These are phyloP conservation scores for Carex kokanica DNA, from an alignment of 176 grass and related monocot species.

Conservation along the genomic window DNA sequence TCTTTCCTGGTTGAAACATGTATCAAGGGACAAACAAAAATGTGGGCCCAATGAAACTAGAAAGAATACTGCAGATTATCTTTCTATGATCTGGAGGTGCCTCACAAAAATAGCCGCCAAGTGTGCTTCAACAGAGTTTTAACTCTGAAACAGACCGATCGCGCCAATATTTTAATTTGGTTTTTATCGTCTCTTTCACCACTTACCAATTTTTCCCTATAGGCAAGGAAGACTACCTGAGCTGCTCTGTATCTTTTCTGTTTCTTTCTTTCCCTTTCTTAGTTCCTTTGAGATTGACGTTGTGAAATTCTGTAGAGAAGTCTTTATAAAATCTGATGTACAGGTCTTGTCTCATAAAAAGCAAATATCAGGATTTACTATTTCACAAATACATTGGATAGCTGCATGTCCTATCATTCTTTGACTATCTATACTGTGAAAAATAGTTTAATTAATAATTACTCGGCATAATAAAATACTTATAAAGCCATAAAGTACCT, in stretches of 20 bases:
- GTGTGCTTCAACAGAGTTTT: neutral
- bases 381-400: neutral
- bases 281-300: neutral
- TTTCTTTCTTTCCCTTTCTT: neutral
- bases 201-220: neutral
- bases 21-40: no score
- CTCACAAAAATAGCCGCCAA: no score
- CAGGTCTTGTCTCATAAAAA: neutral
- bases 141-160: neutral
- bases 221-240: neutral
- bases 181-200: neutral
- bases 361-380: neutral
- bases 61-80: no score
- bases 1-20: no score
- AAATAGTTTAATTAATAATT: neutral
- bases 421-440: neutral
- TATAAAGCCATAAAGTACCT: neutral
- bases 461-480: neutral
- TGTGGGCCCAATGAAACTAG: neutral
- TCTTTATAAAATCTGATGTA: neutral
- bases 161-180: neutral
- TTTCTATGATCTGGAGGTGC: no score
- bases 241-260: neutral
- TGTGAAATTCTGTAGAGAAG: neutral
- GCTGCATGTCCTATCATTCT: neutral